Evolutionary conservation across 345 rosid genomes (phyloP).

Genomic region (Pistacia integerrima): DNA sequence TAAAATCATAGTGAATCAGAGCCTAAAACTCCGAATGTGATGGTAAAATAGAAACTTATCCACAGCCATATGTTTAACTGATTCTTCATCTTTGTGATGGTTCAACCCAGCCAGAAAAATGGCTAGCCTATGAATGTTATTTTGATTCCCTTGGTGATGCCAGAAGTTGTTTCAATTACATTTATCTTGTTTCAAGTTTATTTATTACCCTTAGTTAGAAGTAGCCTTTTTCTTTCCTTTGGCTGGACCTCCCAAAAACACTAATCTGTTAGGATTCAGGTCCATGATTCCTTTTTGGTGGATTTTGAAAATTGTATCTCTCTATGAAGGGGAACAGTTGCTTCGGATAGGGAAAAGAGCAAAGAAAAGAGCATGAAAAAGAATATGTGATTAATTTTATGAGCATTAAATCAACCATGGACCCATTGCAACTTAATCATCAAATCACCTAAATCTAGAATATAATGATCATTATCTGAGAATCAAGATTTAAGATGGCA

Average conservation of each 20-base stretch:
- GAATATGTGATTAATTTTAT: too few species aligned
- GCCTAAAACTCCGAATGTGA: neutral
- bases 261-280: neutral
- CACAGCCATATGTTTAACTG: neutral
- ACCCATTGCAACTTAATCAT: too few species aligned
- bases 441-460: too few species aligned
- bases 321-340: neutral
- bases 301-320: neutral
- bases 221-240: neutral
- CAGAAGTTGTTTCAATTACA: neutral
- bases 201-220: neutral
- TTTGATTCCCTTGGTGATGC: neutral
- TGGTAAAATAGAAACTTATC: neutral
- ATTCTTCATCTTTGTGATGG: neutral
- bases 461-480: too few species aligned
- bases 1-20: neutral
- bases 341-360: neutral
- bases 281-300: neutral
- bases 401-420: too few species aligned
- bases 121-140: neutral
- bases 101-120: neutral
- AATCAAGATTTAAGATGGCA: neutral
- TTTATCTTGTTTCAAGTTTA: neutral
- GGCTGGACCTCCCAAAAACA: neutral
- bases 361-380: too few species aligned